These are phyloP conservation scores for Kwoniella mangroviensis DNA, from an alignment of 768 basidiomycete genomes.

Conservation along the genomic window DNA sequence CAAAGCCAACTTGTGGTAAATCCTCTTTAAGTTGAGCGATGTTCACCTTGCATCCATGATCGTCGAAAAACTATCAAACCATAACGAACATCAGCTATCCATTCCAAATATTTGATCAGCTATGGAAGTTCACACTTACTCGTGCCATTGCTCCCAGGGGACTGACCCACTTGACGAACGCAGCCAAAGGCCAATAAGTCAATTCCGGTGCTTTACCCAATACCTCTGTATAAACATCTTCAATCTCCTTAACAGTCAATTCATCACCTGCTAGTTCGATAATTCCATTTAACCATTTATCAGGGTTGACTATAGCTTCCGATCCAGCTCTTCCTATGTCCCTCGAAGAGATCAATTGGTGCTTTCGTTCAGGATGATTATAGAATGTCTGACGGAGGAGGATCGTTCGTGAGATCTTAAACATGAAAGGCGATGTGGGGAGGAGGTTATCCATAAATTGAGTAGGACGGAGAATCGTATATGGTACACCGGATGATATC, in stretches of 20 bases:
- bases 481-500: slow-evolving; percentile 14
- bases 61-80: slow-evolving; percentile 34
- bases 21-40: slow-evolving; percentile 21
- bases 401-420: slow-evolving; percentile 32
- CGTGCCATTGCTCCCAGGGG: slow-evolving; percentile 9
- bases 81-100: slow-evolving; percentile 4
- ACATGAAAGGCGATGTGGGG: slow-evolving; percentile 20
- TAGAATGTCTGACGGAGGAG: slow-evolving; percentile 25
- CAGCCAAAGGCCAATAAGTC: slow-evolving; percentile 20
- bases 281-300: slow-evolving; percentile 9
- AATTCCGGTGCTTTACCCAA: slow-evolving; percentile 16
- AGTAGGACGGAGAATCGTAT: slow-evolving; percentile 32
- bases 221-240: slow-evolving; percentile 28
- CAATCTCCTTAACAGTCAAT: slow-evolving; percentile 22
- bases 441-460: slow-evolving; percentile 43
- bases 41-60: slow-evolving; percentile 32
- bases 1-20: slow-evolving; percentile 24
- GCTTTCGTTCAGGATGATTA: slow-evolving; percentile 30
- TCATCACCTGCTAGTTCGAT: slow-evolving; percentile 32
- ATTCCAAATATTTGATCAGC: too few species aligned
- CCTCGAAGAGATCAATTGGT: slow-evolving; percentile 28
- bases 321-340: slow-evolving; percentile 36
- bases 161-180: slow-evolving; percentile 26
- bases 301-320: slow-evolving; percentile 22
- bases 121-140: too few species aligned